Percentiles rank a stretch among this genome's conserved stretches.
These are phyloP conservation scores for Penicillium waksmanii DNA, from an alignment of 495 filamentous ascomycete species.

Conservation along the genomic window DNA sequence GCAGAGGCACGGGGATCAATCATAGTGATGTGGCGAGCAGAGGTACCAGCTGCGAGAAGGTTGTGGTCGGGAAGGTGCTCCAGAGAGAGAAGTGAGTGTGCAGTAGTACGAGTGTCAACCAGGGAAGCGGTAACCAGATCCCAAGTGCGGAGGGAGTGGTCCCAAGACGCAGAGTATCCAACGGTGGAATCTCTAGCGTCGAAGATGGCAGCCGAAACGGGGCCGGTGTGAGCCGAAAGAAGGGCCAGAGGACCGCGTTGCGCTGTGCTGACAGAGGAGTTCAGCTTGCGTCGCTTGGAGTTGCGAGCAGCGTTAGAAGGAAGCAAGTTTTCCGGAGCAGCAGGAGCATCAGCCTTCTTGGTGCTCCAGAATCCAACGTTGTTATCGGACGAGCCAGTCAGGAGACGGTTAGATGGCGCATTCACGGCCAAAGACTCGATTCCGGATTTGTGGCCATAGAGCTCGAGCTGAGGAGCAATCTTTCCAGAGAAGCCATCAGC, in stretches of 20 bases:
- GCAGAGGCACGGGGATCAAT: slow-evolving; percentile 83
- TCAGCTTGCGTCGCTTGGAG: slow-evolving; percentile 78
- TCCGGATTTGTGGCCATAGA: slow-evolving; percentile 79
- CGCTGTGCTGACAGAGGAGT: slow-evolving; percentile 62
- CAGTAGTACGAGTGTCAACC: slow-evolving; percentile 78
- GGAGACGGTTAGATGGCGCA: slow-evolving; percentile 70
- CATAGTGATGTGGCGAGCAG: slow-evolving; percentile 84
- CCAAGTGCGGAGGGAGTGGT: slow-evolving; percentile 88
- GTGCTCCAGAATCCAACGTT: slow-evolving; percentile 84
- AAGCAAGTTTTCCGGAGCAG: slow-evolving; percentile 66
- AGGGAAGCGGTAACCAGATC: slow-evolving; percentile 77
- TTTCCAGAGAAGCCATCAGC: slow-evolving; percentile 61
- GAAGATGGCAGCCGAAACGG: slow-evolving; percentile 78
- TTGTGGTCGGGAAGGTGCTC: slow-evolving; percentile 66
- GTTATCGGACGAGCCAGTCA: slow-evolving; percentile 82
- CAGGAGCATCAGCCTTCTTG: slow-evolving; percentile 70
- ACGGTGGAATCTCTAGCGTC: slow-evolving; percentile 82
- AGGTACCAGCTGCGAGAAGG: slow-evolving; percentile 82
- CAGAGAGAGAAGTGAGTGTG: slow-evolving; percentile 78
- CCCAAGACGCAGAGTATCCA: slow-evolving; percentile 84
- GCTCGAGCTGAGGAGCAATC: slow-evolving; percentile 75
- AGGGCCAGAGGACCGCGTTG: slow-evolving; percentile 80
- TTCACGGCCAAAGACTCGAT: slow-evolving; percentile 81
- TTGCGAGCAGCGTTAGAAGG: slow-evolving; percentile 58
- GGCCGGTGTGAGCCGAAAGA: slow-evolving; percentile 69